Evolutionary conservation across 768 basidiomycete genomes (phyloP), one percentile per base, ranked within the genome.

Genomic region (Boletus reticulatus): DNA sequence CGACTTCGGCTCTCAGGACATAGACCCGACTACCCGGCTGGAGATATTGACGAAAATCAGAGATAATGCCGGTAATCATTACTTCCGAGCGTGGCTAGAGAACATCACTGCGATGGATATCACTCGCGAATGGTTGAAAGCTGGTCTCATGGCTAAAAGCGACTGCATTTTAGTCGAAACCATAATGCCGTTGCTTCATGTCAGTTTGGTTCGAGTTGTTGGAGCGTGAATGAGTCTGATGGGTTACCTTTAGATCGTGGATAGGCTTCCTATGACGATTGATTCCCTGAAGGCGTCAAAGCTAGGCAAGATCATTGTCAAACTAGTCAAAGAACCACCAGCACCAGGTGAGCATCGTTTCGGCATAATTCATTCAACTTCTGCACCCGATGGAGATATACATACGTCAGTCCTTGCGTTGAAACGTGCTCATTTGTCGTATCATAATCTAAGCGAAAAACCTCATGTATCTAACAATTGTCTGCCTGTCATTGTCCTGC

Each of bases 11-110:
- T 71, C 80, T 17, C 66, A 76, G 46, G 87, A 90, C 24, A 84
- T 90, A 22, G 87, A 90, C 52, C 73, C 81, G 7, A 56, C 73
- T n/a, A 79, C 79, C 19, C 85, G 92, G 6, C 66, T 88, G 52
- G 89, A 93, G 67, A 86, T 93, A 50, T 72, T 94, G 52, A 87
- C 85, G 17, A 87, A 84, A 72, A 88, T 93, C 60, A 80, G 91
- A 59, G 90, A 94, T 69, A 83, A 85, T 46, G 92, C 92, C 29
- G 88, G 84, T 41, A 90, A 92, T 66, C 88, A 90, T 63, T 94
- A 93, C 66, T 92, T 89, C 68, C 84, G 89, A 42, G 90, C 89
- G 6, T 93, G 91, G 90, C 80, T 84, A 16, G 90, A 91, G 68
- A 91, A 89, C 67, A n/a, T 66, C 43, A 69, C 72, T 38, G 92